Evolutionary conservation across 768 basidiomycete species (phyloP), one percentile per base, ranked within the genome.

Genomic region (Lentinula guzmanii): DNA sequence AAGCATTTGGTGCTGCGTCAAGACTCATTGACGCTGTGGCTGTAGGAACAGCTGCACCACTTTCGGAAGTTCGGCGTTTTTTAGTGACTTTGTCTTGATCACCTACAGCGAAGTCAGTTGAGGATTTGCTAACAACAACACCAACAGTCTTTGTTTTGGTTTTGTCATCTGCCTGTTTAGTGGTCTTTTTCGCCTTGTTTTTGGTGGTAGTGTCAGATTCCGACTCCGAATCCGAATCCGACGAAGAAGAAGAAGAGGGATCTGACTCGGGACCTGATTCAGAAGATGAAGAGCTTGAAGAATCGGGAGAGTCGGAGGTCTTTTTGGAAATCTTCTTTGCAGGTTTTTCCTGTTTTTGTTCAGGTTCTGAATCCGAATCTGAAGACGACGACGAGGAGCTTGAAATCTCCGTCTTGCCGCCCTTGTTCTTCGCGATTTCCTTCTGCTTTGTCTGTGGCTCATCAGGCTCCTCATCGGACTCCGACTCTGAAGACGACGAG

Each of bases 21-120:
- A 62, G 63, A 45, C 8, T 50, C 45, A 15, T 65, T 11, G 64
- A 65, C 39, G 75, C 72, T 10, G 78, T 75, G 15, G 79, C 74
- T 3, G 81, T 86, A 1, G 77, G 65, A 3, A 83, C 76, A 8
- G 83, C 79, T 39, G 76, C 70, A 16, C 85, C 85, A 53, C 70
- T 75, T 60, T 77, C 77, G n/a, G 79, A 75, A 0, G 77, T 83
- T 54, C 82, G 82, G 41, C 84, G 85, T 69, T 84, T 90, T 71
- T 91, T 90, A 0, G 79, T 77, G 11, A 78, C 74, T 56, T 72
- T 78, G 28, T 64, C 71, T 57, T 73, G 67, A 5, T 70, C 68
- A 8, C 24, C 61, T 13, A 51, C 5, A 52, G 5, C n/a, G 18
- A 10, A 16, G 31, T 52, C 28, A n/a, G 18, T 7, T 52, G 50